Evolutionary conservation across 345 rosid species (phyloP).

Genomic region (Viola odorata): DNA sequence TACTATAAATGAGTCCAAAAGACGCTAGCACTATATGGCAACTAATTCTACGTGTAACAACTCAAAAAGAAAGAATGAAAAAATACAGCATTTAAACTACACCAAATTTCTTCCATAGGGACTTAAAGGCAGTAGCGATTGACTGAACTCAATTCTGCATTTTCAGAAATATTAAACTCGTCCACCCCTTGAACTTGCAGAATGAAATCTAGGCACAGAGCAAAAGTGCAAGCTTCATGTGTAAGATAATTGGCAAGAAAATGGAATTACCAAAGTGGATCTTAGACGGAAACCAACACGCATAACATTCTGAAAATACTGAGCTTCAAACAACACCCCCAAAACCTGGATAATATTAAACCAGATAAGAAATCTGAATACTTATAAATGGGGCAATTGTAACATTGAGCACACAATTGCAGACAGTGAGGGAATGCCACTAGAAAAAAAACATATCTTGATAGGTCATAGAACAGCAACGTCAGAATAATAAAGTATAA

Average conservation of each 20-base stretch:
- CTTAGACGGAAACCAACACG: conserved; percentile 93
- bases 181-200: background rate
- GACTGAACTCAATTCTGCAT: too few species aligned
- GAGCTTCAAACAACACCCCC: conserved; percentile 93
- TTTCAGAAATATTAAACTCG: too few species aligned
- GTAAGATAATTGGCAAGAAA: background rate
- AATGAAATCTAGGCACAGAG: conserved; percentile 10
- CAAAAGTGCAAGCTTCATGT: background rate
- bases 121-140: too few species aligned
- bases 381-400: background rate
- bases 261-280: conserved; percentile 68
- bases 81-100: background rate
- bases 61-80: background rate
- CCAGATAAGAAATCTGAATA: conserved; percentile 10
- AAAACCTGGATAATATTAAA: conserved; percentile 47
- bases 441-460: too few species aligned
- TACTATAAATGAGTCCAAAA: background rate
- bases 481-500: background rate
- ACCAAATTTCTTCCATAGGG: background rate
- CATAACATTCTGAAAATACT: conserved; percentile 98
- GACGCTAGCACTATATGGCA: background rate
- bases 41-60: background rate
- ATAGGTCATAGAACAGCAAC: background rate
- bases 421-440: background rate
- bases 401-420: conserved; percentile 1